phyloP scores from a whole-genome alignment of 2,329 filamentous ascomycete species.

The Epichloe amarillans region DNA sequence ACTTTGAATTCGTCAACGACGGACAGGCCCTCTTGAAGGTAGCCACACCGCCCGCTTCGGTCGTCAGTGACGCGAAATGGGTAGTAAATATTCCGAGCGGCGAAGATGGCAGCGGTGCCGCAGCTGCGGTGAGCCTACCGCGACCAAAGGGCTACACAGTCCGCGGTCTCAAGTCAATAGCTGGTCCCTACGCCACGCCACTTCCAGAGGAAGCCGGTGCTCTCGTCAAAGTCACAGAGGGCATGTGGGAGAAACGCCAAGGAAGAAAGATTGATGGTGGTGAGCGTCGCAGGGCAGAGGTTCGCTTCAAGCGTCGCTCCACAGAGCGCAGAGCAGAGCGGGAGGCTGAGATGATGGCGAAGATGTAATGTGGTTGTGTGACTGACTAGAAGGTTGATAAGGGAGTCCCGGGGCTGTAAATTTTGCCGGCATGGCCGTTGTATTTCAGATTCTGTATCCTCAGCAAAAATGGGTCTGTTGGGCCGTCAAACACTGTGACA shows the following conservation, averaged over 20 bases:
- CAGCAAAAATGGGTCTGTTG: no score
- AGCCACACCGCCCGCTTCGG: constrained; percentile 24
- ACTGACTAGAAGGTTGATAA: not conserved
- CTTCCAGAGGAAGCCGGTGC: constrained; percentile 53
- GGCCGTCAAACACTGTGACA: no score
- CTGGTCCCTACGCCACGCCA: constrained; percentile 59
- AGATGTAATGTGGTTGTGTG: constrained; percentile 13
- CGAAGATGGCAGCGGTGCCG: constrained; percentile 20
- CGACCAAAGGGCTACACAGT: constrained; percentile 44
- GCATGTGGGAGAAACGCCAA: constrained; percentile 81
- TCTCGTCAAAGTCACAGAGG: constrained; percentile 59
- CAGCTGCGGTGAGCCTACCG: constrained; percentile 9
- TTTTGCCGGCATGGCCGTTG: not conserved
- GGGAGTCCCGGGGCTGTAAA: not conserved
- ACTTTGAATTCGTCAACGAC: constrained; percentile 56
- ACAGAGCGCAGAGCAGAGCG: constrained; percentile 62
- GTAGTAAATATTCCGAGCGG: constrained; percentile 42
- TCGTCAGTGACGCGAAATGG: constrained; percentile 32
- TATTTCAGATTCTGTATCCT: constrained; percentile 1
- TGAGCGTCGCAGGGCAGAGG: constrained; percentile 76
- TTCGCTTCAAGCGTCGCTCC: constrained; percentile 73
- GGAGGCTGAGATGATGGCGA: constrained; percentile 25
- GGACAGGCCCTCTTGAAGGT: constrained; percentile 40
- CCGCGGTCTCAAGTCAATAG: constrained; percentile 53
- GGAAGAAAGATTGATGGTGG: constrained; percentile 93